Evolutionary conservation across 768 basidiomycete species (phyloP), one percentile per base, ranked within the genome.

Genomic region (Kwoniella pini): DNA sequence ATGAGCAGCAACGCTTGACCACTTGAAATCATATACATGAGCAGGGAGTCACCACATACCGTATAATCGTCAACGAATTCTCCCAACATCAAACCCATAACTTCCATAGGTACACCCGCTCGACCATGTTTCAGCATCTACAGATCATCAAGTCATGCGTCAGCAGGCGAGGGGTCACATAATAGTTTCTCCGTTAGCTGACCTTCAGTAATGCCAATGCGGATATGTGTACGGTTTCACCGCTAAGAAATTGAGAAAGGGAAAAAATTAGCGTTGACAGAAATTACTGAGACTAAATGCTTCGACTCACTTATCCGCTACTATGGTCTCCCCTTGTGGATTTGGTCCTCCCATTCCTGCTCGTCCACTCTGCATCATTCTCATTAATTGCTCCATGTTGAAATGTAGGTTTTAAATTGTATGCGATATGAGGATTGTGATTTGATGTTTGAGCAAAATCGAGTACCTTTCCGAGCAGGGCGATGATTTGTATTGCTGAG

Each of bases 111-210:
- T 26, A 99, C 96, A 60, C 95, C 96, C 39, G 96, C 94, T 54
- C 96, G 88, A 21, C 96, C 96, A 73, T 99, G 96, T 80, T 99
- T 99, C 62, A 99, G 82, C 96, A 99, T 99, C 94, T 99, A 54
- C 28, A 27, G 5, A 13, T 17, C 6, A n/a, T n/a, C n/a, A n/a
- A n/a, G n/a, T n/a, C n/a, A n/a, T n/a, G n/a, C n/a, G n/a, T n/a
- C n/a, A n/a, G n/a, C n/a, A n/a, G n/a, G n/a, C n/a, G n/a, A n/a
- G n/a, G n/a, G n/a, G n/a, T n/a, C n/a, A n/a, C n/a, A n/a, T n/a
- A n/a, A n/a, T n/a, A n/a, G n/a, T n/a, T n/a, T 13, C 22, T 36
- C 33, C 33, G 33, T 36, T 36, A 52, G 66, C 82, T 49, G 38
- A 90, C 95, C 86, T 99, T 99, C 52, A 99, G 82, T 15, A 99